phyloP scores from a whole-genome alignment of 805 yeast genomes.

The Ogataea philodendri region DNA sequence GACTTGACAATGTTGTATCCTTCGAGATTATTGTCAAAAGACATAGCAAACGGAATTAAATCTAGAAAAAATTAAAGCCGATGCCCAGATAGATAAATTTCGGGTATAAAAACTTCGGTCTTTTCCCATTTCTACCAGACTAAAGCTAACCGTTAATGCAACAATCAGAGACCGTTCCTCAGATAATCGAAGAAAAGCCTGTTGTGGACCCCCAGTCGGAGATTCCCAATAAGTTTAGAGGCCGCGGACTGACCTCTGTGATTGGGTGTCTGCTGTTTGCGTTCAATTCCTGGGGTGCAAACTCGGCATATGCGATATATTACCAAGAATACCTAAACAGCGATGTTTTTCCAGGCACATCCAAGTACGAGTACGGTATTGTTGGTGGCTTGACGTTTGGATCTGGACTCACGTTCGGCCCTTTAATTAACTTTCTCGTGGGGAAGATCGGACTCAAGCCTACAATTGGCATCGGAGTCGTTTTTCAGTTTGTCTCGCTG shows the following conservation, averaged over 20 bases:
- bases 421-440: slow-evolving; percentile 43
- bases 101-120: neutral
- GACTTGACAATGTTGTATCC: slow-evolving; percentile 39
- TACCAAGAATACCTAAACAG: slow-evolving; percentile 54
- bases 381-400: slow-evolving; percentile 70
- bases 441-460: slow-evolving; percentile 44
- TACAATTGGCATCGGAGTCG: slow-evolving; percentile 46
- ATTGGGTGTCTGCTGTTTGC: slow-evolving; percentile 49
- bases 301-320: slow-evolving; percentile 63
- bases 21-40: slow-evolving; percentile 33
- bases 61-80: neutral
- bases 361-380: slow-evolving; percentile 57
- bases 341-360: slow-evolving; percentile 52
- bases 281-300: slow-evolving; percentile 72
- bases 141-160: no score
- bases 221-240: slow-evolving; percentile 65
- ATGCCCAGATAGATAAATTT: neutral
- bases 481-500: slow-evolving; percentile 51
- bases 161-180: no score
- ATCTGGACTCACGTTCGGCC: slow-evolving; percentile 48
- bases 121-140: no score
- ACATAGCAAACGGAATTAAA: slow-evolving; percentile 17
- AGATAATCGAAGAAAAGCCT: neutral
- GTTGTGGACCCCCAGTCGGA: slow-evolving; percentile 9
- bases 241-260: slow-evolving; percentile 54